These are phyloP conservation scores for Clavispora santaluciae DNA, from an alignment of 805 yeast species.

Conservation along the genomic window DNA sequence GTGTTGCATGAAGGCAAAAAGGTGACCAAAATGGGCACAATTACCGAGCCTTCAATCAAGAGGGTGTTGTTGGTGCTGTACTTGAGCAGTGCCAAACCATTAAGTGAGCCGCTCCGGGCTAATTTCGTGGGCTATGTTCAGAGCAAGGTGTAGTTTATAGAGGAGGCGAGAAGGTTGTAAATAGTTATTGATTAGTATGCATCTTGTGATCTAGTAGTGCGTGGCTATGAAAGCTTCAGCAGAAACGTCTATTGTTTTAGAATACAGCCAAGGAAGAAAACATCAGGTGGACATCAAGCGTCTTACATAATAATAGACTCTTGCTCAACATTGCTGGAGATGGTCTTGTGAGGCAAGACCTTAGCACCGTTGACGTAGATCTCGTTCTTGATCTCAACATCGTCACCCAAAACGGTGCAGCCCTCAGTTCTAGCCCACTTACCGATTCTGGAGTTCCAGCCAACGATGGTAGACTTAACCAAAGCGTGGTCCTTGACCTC, in stretches of 20 bases:
- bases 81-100: slow-evolving; percentile 62
- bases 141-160: neutral
- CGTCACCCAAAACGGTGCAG: slow-evolving; percentile 97
- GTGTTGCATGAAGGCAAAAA: slow-evolving; percentile 13
- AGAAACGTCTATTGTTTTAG: neutral
- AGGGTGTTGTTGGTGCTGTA: slow-evolving; percentile 72
- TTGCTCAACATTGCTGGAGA: slow-evolving; percentile 92
- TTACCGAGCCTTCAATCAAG: slow-evolving; percentile 57
- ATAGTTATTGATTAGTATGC: neutral
- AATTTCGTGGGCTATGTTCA: slow-evolving; percentile 25
- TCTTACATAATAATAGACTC: slow-evolving; percentile 95
- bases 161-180: neutral
- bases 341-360: slow-evolving; percentile 97
- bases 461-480: slow-evolving; percentile 96
- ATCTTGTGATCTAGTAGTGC: neutral
- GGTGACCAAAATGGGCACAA: slow-evolving; percentile 46
- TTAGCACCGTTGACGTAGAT: slow-evolving; percentile 99
- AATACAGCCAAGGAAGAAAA: slow-evolving; percentile 1
- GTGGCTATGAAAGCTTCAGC: too few relatives aligned
- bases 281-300: neutral
- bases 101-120: slow-evolving; percentile 51
- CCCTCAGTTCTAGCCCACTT: slow-evolving; percentile 99
- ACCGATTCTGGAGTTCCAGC: slow-evolving; percentile 98
- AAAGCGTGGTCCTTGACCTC: slow-evolving; percentile 94
- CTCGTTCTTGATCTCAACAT: slow-evolving; percentile 97